Evolutionary conservation across 1,139 yeast species (phyloP).

Genomic region (Nakaseomyces glabratus): DNA sequence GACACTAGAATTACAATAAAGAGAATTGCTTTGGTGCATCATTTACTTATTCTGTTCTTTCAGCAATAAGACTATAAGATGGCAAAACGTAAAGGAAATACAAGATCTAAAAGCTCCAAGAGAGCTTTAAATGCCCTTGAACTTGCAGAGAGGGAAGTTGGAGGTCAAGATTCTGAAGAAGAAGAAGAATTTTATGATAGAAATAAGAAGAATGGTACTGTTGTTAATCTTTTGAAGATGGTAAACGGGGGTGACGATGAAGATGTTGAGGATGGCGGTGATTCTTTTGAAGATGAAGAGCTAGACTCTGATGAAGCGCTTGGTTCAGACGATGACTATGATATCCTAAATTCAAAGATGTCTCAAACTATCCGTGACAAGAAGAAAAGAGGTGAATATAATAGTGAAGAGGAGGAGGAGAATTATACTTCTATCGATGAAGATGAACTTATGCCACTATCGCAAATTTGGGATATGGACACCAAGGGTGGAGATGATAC

Average conservation of each 20-base stretch:
- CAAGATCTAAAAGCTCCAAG: conserved; percentile 28
- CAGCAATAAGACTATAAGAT: too few relatives aligned
- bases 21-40: too few relatives aligned
- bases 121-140: conserved; percentile 43
- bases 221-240: conserved; percentile 33
- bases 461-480: conserved; percentile 85
- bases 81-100: conserved; percentile 28
- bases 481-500: conserved; percentile 35
- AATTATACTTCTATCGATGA: conserved; percentile 55
- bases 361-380: conserved; percentile 61
- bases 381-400: conserved; percentile 32
- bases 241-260: conserved; percentile 18
- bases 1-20: too few relatives aligned
- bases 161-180: conserved; percentile 31
- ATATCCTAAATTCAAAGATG: conserved; percentile 55
- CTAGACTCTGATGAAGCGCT: conserved; percentile 69
- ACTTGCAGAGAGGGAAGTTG: conserved; percentile 37
- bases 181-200: conserved; percentile 31
- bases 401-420: conserved; percentile 37
- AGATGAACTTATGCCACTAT: conserved; percentile 59
- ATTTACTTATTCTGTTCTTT: too few relatives aligned
- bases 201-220: conserved; percentile 28
- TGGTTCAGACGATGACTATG: conserved; percentile 69
- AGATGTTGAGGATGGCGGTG: conserved; percentile 35
- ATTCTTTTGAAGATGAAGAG: conserved; percentile 56